Conservation (phyloP, 2,329 filamentous ascomycete species). For the Sordariomycetes sp. region DNA sequence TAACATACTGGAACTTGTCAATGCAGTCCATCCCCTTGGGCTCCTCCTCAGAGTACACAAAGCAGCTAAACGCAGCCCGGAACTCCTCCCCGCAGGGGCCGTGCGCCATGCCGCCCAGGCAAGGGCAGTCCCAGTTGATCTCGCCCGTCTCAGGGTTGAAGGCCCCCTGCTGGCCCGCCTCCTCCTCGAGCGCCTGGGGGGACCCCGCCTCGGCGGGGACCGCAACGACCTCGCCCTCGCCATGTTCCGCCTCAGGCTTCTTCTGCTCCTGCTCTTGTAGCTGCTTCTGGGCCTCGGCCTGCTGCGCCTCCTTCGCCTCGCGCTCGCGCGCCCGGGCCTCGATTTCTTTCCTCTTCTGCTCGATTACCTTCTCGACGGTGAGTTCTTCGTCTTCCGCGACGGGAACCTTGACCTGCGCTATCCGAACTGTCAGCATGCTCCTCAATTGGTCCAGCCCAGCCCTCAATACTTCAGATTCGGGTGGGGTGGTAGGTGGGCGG, state of each 20-base stretch:
- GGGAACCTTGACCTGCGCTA: slow-evolving; percentile 14
- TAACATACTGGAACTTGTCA: slow-evolving; percentile 83
- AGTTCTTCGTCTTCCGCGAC: slow-evolving; percentile 42
- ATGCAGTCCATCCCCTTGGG: slow-evolving; percentile 97
- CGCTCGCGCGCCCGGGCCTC: slow-evolving; percentile 17
- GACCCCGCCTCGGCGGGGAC: slow-evolving; percentile 18
- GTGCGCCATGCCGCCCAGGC: slow-evolving; percentile 90
- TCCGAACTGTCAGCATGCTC: not conserved
- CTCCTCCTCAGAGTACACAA: slow-evolving; percentile 88
- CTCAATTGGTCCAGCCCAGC: not conserved
- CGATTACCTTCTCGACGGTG: slow-evolving; percentile 54
- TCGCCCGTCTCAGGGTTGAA: slow-evolving; percentile 98
- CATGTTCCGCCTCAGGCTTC: slow-evolving; percentile 9
- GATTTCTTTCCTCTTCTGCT: slow-evolving; percentile 43
- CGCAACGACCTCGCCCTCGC: slow-evolving; percentile 11
- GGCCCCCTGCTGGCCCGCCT: slow-evolving; percentile 76
- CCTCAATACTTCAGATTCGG: not conserved
- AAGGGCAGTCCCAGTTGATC: slow-evolving; percentile 99
- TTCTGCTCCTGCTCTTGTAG: not conserved
- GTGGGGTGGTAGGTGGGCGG: not conserved
- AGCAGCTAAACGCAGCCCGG: slow-evolving; percentile 92
- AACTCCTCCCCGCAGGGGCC: slow-evolving; percentile 95
- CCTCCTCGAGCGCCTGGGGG: slow-evolving; percentile 55
- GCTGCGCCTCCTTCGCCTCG: slow-evolving; percentile 5
- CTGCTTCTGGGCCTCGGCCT: slow-evolving; percentile 13